Base-by-base conservation (phyloP, 2,329 filamentous ascomycete genomes). In the Pseudocercospora pini-densiflorae region DNA sequence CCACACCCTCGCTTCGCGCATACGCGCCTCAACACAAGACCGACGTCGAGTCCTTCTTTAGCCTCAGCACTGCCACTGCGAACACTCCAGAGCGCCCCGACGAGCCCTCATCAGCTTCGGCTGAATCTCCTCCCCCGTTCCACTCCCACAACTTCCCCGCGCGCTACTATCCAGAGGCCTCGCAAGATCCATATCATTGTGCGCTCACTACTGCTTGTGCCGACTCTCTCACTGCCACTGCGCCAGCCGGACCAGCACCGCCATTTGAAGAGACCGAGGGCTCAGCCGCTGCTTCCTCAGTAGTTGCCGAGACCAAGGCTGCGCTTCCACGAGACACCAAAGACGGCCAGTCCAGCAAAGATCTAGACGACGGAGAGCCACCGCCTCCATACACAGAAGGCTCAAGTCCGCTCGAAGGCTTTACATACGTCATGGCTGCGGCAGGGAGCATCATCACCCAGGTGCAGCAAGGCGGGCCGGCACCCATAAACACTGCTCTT, bases 371-470 rank as follows among this genome's bases (percentile, higher is more conserved):
- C 82, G 87, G 88, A 81, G 95, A 98, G 83, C 94, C 94, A 66
- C 95, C 95, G 68, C 95, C 95, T 65, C 94, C 95, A 64, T 99
- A 99, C 80, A 93, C 92, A 73, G 94, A 98, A 88, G 94, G 94
- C 75, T 91, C 89, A 68, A 97, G 93, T 83, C 95, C 95, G 69
- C 89, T 99, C 79, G 87, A 91, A 68, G 92, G 93, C 65, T 99
- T 99, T 78, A 90, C 91, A 75, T 99, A 96, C 88, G 88, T 97
- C 79, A 99, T 99, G 95, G 94, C 95, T 82, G 92, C 93, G 79
- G 94, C 94, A 82, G 94, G 94, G 86, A 98, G 95, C 88, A 97
- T 99, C 79, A 97, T 99, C 83, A 99, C 95, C 81, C 95, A 99
- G 84, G 95, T 99, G 75, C 94, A 97, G 79, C 95, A 99, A 82